Evolutionary conservation across 164 flowering plant species (phyloP).

Genomic region (Chloranthus sessilifolius): DNA sequence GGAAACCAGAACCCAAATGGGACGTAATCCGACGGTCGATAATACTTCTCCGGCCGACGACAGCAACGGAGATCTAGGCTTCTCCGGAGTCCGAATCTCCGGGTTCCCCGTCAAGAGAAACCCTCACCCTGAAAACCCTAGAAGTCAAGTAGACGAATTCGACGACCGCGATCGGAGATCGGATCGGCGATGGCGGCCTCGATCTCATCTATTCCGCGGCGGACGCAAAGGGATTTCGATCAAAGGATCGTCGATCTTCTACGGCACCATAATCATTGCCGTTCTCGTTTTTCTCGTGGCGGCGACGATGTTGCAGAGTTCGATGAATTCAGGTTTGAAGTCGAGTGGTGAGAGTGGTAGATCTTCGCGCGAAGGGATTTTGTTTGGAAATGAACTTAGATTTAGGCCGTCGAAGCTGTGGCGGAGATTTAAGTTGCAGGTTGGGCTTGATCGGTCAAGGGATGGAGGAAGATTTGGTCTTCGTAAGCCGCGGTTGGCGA

Average conservation of each 20-base stretch:
- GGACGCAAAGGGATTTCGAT: conserved; percentile 38
- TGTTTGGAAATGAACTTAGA: conserved; percentile 46
- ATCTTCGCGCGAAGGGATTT: conserved; percentile 27
- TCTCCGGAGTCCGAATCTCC: conserved; percentile 6
- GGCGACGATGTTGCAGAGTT: conserved; percentile 58
- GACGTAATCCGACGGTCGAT: conserved; percentile 12
- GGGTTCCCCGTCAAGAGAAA: conserved; percentile 15
- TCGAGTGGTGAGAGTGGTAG: conserved; percentile 21
- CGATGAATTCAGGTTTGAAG: conserved; percentile 14
- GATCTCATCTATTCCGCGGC: conserved; percentile 32
- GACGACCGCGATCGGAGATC: conserved; percentile 14
- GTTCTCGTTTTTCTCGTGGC: conserved; percentile 46
- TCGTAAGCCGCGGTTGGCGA: conserved; percentile 58
- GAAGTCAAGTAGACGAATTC: neutral
- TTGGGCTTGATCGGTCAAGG: conserved; percentile 41
- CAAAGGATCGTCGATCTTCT: conserved; percentile 38
- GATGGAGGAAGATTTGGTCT: conserved; percentile 38
- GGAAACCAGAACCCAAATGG: no score
- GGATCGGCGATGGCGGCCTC: conserved; percentile 36
- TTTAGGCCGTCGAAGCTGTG: conserved; percentile 32
- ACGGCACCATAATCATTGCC: conserved; percentile 33
- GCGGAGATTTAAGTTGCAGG: conserved; percentile 21
- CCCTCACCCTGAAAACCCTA: conserved; percentile 6
- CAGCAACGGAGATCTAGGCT: conserved; percentile 15
- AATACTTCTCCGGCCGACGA: conserved; percentile 8